Base-by-base conservation (phyloP, 305 asterid species). In the Nicotiana rustica region DNA sequence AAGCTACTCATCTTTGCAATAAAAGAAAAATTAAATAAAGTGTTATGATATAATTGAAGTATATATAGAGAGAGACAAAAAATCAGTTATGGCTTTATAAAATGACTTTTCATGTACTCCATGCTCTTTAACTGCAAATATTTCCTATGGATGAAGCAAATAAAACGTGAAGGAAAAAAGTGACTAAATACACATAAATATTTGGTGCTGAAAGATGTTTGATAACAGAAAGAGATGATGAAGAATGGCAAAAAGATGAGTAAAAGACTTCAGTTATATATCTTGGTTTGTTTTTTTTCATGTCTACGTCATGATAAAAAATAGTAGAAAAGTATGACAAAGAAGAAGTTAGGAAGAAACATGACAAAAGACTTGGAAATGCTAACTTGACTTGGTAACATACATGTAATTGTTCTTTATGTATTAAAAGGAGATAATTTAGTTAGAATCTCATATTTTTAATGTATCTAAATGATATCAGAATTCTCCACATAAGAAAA, bases 101-200 rank as follows among this genome's bases (percentile, higher is more conserved):
- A 57, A 80, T 52, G 77, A 52, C 73, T 84, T 80, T 47, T 87
- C 91, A 88, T 76, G 93, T 82, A 82, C 6, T 62, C 64, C 70
- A 59, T 80, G 85, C 78, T 85, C 67, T 76, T 83, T 67, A 85
- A 87, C 88, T 67, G 86, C 89, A 81, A 83, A 88, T 81, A 77
- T 61, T 85, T 73, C 65, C 31, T 81, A 79, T 71, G 83, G 85
- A 65, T 77, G 71, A 83, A 85, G 86, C 91, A 84, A 85, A 88
- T 85, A 87, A 88, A 86, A 88, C 87, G 90, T 90, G 91, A 85
- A 47, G 77, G 47, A 3, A 64, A 44, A 57, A 68, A 49, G 10
- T 52, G 83, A 67, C 4, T 66, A 29, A 83, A 79, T 61, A 86
- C 85, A 82, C 82, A 76, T 75, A 56, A 75, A 79, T 76, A 83